Conservation (phyloP, 306 rosid genomes). For the Vigna nakashimae region DNA sequence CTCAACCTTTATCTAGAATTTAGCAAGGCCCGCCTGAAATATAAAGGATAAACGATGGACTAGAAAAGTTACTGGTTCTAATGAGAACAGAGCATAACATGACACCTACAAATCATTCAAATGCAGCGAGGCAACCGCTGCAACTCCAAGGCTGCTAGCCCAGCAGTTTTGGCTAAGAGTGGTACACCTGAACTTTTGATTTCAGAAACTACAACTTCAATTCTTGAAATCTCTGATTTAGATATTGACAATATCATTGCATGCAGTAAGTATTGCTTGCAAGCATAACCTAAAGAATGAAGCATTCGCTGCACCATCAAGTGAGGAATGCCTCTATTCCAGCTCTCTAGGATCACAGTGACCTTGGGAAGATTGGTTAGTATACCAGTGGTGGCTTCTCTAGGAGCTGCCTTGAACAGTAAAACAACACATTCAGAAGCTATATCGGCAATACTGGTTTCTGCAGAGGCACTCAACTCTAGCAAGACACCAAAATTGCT, state of each 20-base stretch:
- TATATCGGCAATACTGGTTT: constrained; percentile 64
- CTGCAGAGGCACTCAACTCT: constrained; percentile 67
- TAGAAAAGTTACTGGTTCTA: constrained; percentile 13
- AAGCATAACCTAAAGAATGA: constrained; percentile 83
- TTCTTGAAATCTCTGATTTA: constrained; percentile 74
- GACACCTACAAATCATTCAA: constrained; percentile 51
- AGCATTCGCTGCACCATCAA: constrained; percentile 73
- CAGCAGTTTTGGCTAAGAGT: constrained; percentile 70
- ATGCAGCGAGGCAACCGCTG: constrained; percentile 93
- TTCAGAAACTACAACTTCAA: constrained; percentile 75
- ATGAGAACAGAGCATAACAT: constrained; percentile 17
- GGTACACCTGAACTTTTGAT: constrained; percentile 73
- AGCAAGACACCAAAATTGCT: constrained; percentile 78
- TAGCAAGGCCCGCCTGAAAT: constrained; percentile 47
- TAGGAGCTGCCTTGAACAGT: constrained; percentile 86
- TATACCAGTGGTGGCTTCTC: constrained; percentile 90
- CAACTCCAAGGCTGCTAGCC: constrained; percentile 79
- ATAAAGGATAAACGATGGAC: constrained; percentile 24
- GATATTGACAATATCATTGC: constrained; percentile 94
- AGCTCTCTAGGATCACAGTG: constrained; percentile 72
- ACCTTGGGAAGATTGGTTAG: constrained; percentile 87
- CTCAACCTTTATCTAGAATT: constrained; percentile 38
- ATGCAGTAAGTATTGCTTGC: constrained; percentile 78
- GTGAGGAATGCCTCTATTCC: constrained; percentile 63
- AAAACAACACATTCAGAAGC: constrained; percentile 88